Percentiles rank a stretch among this genome's conserved stretches.
Conservation (phyloP, 805 yeast genomes). For the Wickerhamomyces sydowiorum region DNA sequence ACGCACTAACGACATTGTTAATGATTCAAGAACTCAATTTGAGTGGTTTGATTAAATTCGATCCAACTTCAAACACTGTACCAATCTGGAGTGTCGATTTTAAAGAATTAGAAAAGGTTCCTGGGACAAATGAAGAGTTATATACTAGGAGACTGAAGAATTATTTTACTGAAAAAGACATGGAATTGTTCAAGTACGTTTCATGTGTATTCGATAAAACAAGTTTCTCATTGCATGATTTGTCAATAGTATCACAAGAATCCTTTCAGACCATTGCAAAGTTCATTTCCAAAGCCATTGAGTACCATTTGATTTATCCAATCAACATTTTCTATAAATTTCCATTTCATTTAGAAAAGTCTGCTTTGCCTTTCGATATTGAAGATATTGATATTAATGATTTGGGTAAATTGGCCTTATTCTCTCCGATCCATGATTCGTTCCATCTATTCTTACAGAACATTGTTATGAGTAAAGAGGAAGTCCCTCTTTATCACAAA, state of each 20-base stretch:
- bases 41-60: background rate
- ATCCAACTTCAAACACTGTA: slow-evolving; percentile 5
- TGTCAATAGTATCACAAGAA: slow-evolving; percentile 31
- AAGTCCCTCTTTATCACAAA: slow-evolving; percentile 29
- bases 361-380: slow-evolving; percentile 21
- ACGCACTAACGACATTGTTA: slow-evolving; percentile 12
- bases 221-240: slow-evolving; percentile 30
- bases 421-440: slow-evolving; percentile 36
- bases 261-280: slow-evolving; percentile 28
- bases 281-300: slow-evolving; percentile 29
- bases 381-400: slow-evolving; percentile 27
- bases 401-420: slow-evolving; percentile 31
- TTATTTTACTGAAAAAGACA: slow-evolving; percentile 18
- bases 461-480: slow-evolving; percentile 21
- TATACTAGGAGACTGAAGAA: slow-evolving; percentile 14
- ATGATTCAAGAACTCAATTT: slow-evolving; percentile 10
- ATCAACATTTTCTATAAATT: slow-evolving; percentile 38
- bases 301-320: slow-evolving; percentile 30
- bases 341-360: slow-evolving; percentile 32
- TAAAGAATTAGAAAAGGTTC: slow-evolving; percentile 6
- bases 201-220: slow-evolving; percentile 33
- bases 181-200: slow-evolving; percentile 31
- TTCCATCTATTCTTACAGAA: slow-evolving; percentile 27
- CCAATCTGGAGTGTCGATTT: slow-evolving; percentile 18
- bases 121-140: slow-evolving; percentile 9